These are phyloP conservation scores for Kluyveromyces aestuarii DNA, from an alignment of 805 yeast species.

Conservation along the genomic window DNA sequence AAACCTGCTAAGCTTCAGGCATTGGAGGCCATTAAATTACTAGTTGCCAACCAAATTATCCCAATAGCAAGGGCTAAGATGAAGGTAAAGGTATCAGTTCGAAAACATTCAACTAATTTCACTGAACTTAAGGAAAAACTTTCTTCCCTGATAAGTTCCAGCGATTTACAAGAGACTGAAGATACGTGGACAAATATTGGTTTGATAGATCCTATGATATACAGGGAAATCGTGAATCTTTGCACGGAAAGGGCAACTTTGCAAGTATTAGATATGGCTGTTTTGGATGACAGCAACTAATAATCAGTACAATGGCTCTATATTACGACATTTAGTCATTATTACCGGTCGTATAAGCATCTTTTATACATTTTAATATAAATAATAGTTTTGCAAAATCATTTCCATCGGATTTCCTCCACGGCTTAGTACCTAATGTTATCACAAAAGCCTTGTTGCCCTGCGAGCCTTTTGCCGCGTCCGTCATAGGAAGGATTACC, in stretches of 20 bases:
- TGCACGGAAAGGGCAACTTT: constrained; percentile 53
- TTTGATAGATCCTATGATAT: constrained; percentile 78
- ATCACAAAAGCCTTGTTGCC: constrained; percentile 25
- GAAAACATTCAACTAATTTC: constrained; percentile 42
- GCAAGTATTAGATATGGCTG: constrained; percentile 86
- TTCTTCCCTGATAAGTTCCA: constrained; percentile 33
- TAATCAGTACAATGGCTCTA: neutral
- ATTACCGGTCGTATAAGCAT: constrained; percentile 13
- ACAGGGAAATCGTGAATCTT: constrained; percentile 57
- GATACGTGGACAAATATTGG: constrained; percentile 49
- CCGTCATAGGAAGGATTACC: constrained; percentile 15
- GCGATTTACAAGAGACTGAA: constrained; percentile 37
- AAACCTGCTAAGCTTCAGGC: constrained; percentile 84
- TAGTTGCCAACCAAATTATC: constrained; percentile 70
- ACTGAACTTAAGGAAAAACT: constrained; percentile 34
- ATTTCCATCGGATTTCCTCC: constrained; percentile 29
- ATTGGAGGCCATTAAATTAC: constrained; percentile 74
- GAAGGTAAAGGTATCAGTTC: constrained; percentile 65
- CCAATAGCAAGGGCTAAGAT: constrained; percentile 93
- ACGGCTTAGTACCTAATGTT: constrained; percentile 40
- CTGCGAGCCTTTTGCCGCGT: constrained; percentile 6
- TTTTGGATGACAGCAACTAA: constrained; percentile 44
- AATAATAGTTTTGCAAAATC: constrained; percentile 41
- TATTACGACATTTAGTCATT: neutral
- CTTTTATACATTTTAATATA: constrained; percentile 29